Evolutionary conservation across 208 protist species (phyloP).

Genomic region (Trypanosoma scelopori): DNA sequence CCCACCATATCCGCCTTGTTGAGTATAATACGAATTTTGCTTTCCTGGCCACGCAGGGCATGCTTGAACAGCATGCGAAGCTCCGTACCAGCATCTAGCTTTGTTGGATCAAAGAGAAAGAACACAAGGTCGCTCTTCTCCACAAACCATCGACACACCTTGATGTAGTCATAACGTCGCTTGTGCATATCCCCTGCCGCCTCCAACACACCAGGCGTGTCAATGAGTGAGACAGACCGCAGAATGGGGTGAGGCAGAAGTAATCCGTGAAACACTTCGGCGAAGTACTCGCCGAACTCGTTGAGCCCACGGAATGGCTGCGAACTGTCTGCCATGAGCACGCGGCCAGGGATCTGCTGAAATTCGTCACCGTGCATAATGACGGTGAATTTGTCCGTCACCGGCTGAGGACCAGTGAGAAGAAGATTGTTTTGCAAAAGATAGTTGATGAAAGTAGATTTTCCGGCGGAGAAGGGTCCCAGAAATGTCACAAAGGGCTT

Average conservation of each 20-base stretch:
- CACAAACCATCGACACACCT: slow-evolving; percentile 93
- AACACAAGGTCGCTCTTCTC: slow-evolving; percentile 95
- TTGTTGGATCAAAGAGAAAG: slow-evolving; percentile 97
- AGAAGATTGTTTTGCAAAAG: slow-evolving; percentile 82
- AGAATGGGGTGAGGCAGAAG: slow-evolving; percentile 85
- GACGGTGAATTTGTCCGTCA: slow-evolving; percentile 94
- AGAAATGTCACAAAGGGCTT: slow-evolving; percentile 85
- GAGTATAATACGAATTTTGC: slow-evolving; percentile 96
- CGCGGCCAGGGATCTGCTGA: slow-evolving; percentile 85
- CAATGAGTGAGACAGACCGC: slow-evolving; percentile 93
- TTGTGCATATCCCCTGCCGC: slow-evolving; percentile 69
- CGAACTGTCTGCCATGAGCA: slow-evolving; percentile 77
- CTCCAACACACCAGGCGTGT: slow-evolving; percentile 97
- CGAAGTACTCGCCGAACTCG: slow-evolving; percentile 87
- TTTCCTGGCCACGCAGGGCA: slow-evolving; percentile 84
- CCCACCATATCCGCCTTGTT: slow-evolving; percentile 97
- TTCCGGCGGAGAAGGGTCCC: slow-evolving; percentile 89
- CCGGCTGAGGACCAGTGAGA: slow-evolving; percentile 93
- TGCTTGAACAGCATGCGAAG: slow-evolving; percentile 68
- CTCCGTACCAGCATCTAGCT: slow-evolving; percentile 92
- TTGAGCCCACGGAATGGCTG: slow-evolving; percentile 90
- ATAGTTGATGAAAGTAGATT: slow-evolving; percentile 95
- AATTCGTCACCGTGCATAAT: slow-evolving; percentile 89
- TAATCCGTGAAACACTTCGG: slow-evolving; percentile 84
- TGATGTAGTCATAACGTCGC: slow-evolving; percentile 75